Evolutionary conservation across 148 eudicot species (phyloP), one percentile per base, ranked within the genome.

Genomic region (Diospyros kaki): DNA sequence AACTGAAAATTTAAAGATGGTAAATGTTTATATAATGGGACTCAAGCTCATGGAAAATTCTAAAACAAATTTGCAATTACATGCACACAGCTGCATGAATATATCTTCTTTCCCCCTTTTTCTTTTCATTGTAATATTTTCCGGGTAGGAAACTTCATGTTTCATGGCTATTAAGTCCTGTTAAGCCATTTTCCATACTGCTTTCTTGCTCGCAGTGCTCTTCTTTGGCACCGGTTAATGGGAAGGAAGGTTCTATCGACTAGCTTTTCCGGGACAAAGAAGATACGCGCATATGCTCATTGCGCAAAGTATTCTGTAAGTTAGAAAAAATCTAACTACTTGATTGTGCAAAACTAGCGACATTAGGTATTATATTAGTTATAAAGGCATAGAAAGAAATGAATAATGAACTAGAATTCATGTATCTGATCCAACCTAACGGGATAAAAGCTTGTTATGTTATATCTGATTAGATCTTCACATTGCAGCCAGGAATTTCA

Each of bases 211-310:
- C 73, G 69, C 91, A 93, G 98, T 75, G 98, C 98, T 68, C 97
- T 93, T 78, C 89, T 93, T 50, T 93, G 96, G 96, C 96, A 93
- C 73, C 87, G 85, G 52, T 68, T 93, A 68, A 93, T 93, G 98
- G 98, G 98, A 77, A 81, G 79, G 76, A 82, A 77, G 5, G 98
- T 91, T 63, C 81, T 93, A 17, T 87, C 91, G 2, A 83, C 94
- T 17, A 88, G 80, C 62, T 88, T 91, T 18, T 78, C 89, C 4
- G 98, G 91, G 52, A 70, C 86, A 2, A 83, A 78, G 59, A 88
- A 78, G 50, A 67, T 89, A 28, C 93, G 98, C 43, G 90, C 97
- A 70, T 91, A 93, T 63, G 89, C 97, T 71, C 97, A 93, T 74
- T 93, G 98, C 71, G 85, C 98, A 56, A 93, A 91, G 77, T 80